Percentiles rank a stretch among this genome's conserved stretches.
Evolutionary conservation across 192 early-diverging fungal species (phyloP).

Genomic region (Backusella mclennaniae): DNA sequence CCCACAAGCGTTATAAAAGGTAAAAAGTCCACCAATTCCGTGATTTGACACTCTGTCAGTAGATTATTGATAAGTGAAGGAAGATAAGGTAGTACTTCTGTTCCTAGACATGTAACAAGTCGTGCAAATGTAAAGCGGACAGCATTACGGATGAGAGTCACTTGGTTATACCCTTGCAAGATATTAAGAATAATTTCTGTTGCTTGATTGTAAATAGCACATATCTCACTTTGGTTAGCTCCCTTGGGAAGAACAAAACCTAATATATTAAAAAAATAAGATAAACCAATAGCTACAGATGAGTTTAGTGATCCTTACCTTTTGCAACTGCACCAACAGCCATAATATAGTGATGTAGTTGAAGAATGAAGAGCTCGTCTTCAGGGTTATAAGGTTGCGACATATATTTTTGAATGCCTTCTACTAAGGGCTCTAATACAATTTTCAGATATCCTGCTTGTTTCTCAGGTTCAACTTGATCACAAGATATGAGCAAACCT

Average conservation of each 20-base stretch:
- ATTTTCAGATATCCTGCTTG: constrained; percentile 73
- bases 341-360: constrained; percentile 82
- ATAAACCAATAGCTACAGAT: background rate
- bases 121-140: constrained; percentile 78
- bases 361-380: constrained; percentile 66
- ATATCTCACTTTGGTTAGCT: background rate
- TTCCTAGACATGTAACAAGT: constrained; percentile 83
- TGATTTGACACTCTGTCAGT: constrained; percentile 68
- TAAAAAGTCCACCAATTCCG: constrained; percentile 83
- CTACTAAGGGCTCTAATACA: constrained; percentile 76
- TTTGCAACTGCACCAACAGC: constrained; percentile 85
- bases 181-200: constrained; percentile 73
- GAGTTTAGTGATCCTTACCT: constrained; percentile 45
- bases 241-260: background rate
- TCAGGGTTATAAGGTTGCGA: constrained; percentile 61
- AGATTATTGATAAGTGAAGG: constrained; percentile 77
- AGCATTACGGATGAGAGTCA: constrained; percentile 67
- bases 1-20: constrained; percentile 80
- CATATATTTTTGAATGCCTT: constrained; percentile 73
- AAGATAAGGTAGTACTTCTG: constrained; percentile 78
- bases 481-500: constrained; percentile 83
- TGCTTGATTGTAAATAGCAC: constrained; percentile 74
- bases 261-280: background rate
- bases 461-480: constrained; percentile 60
- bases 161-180: constrained; percentile 59